Evolutionary conservation across 2,329 filamentous ascomycete species (phyloP).

Genomic region (Pestalotiopsis sp.): DNA sequence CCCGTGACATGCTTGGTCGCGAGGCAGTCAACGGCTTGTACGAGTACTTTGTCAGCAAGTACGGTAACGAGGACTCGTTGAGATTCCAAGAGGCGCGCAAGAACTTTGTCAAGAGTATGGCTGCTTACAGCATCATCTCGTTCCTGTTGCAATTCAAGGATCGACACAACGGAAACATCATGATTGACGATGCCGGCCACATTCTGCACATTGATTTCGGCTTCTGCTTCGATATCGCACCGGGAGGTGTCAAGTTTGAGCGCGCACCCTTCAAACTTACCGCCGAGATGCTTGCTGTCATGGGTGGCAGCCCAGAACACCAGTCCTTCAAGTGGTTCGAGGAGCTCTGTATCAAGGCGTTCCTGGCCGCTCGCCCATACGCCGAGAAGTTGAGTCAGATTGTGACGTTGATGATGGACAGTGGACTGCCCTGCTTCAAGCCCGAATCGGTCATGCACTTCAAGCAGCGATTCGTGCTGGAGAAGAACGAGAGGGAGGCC

Average conservation of each 20-base stretch:
- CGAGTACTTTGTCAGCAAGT: constrained; percentile 97
- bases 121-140: constrained; percentile 94
- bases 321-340: constrained; percentile 96
- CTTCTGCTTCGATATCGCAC: constrained; percentile 98
- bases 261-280: constrained; percentile 98
- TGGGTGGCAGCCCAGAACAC: constrained; percentile 83
- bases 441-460: constrained; percentile 93
- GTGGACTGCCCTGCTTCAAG: constrained; percentile 95
- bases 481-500: constrained; percentile 88
- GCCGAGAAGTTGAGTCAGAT: constrained; percentile 87
- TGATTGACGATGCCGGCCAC: constrained; percentile 96
- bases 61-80: constrained; percentile 93
- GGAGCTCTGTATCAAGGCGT: constrained; percentile 93
- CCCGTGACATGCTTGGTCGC: constrained; percentile 95
- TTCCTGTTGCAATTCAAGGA: constrained; percentile 99
- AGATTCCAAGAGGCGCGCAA: constrained; percentile 91
- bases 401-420: constrained; percentile 93
- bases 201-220: constrained; percentile 99
- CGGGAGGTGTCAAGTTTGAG: constrained; percentile 96
- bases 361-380: constrained; percentile 83
- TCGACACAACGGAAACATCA: constrained; percentile 98
- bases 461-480: constrained; percentile 86
- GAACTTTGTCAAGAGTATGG: constrained; percentile 99
- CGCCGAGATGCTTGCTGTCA: constrained; percentile 96
- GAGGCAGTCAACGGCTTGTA: constrained; percentile 98